These are phyloP conservation scores for Trichoderma hamatum DNA, from an alignment of 2,329 filamentous ascomycete species.

Conservation along the genomic window DNA sequence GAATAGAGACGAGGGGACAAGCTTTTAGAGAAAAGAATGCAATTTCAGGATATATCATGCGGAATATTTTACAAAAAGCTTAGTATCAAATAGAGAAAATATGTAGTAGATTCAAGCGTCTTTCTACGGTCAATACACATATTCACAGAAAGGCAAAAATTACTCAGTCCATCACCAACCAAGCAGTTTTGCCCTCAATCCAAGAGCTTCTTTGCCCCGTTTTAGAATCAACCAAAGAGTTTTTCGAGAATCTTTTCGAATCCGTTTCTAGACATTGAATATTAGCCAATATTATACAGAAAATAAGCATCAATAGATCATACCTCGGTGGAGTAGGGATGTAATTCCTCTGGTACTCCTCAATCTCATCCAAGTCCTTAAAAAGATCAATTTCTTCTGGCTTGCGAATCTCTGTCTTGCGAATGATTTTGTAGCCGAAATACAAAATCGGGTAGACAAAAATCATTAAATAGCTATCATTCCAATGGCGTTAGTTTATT, in stretches of 20 bases:
- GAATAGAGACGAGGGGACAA: slow-evolving; percentile 13
- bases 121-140: background rate
- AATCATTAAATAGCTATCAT: slow-evolving; percentile 67
- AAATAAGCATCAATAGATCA: slow-evolving; percentile 29
- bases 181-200: background rate
- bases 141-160: background rate
- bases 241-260: slow-evolving; percentile 33
- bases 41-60: background rate
- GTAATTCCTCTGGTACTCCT: slow-evolving; percentile 67
- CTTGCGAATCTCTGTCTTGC: slow-evolving; percentile 61
- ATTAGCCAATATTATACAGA: background rate
- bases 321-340: slow-evolving; percentile 57
- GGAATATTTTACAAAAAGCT: background rate
- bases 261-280: slow-evolving; percentile 22
- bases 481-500: background rate
- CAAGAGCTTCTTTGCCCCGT: background rate
- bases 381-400: slow-evolving; percentile 65
- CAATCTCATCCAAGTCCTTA: slow-evolving; percentile 66
- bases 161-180: slow-evolving; percentile 3
- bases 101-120: slow-evolving; percentile 24
- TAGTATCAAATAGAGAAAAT: background rate
- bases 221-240: slow-evolving; percentile 27
- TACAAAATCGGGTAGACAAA: slow-evolving; percentile 70
- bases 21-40: slow-evolving; percentile 4
- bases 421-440: slow-evolving; percentile 70